Conservation (phyloP, 2,329 filamentous ascomycete genomes). For the Cercospora brassicicola region DNA sequence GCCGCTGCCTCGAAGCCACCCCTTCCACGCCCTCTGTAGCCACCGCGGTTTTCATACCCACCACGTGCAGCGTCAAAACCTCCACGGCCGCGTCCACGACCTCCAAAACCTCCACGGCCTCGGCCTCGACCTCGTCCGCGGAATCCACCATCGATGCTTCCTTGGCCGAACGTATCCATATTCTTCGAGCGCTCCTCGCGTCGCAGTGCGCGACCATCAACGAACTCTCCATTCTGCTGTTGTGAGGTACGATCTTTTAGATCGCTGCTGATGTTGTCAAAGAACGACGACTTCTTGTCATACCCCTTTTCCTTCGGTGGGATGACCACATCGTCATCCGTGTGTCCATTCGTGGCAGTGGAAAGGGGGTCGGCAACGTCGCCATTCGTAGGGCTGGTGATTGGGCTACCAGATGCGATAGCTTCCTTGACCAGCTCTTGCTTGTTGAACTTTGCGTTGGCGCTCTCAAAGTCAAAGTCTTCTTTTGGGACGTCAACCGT, state of each 20-base stretch:
- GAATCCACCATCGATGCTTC: slow-evolving; percentile 78
- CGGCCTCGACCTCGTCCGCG: slow-evolving; percentile 76
- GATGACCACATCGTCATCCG: slow-evolving; percentile 44
- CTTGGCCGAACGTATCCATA: slow-evolving; percentile 96
- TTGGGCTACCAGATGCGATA: slow-evolving; percentile 72
- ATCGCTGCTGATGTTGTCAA: slow-evolving; percentile 97
- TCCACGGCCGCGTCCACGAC: slow-evolving; percentile 51
- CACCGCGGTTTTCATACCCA: slow-evolving; percentile 20
- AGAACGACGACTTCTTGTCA: slow-evolving; percentile 88
- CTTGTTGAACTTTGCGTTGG: slow-evolving; percentile 88
- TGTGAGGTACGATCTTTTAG: slow-evolving; percentile 73
- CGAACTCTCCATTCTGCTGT: slow-evolving; percentile 55
- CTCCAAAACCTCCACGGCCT: slow-evolving; percentile 59
- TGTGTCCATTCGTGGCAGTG: slow-evolving; percentile 34
- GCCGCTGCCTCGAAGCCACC: slow-evolving; percentile 25
- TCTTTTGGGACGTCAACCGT: slow-evolving; percentile 81
- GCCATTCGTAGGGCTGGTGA: slow-evolving; percentile 43
- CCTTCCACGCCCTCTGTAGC: slow-evolving; percentile 24
- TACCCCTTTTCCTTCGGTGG: slow-evolving; percentile 60
- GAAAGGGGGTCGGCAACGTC: slow-evolving; percentile 28
- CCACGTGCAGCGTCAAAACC: slow-evolving; percentile 21
- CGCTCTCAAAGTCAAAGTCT: slow-evolving; percentile 86
- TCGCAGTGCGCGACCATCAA: slow-evolving; percentile 83
- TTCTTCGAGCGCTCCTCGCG: slow-evolving; percentile 93
- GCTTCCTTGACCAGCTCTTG: slow-evolving; percentile 85